Evolutionary conservation across 2,329 filamentous ascomycete genomes (phyloP).

Genomic region (Camillea tinctor): DNA sequence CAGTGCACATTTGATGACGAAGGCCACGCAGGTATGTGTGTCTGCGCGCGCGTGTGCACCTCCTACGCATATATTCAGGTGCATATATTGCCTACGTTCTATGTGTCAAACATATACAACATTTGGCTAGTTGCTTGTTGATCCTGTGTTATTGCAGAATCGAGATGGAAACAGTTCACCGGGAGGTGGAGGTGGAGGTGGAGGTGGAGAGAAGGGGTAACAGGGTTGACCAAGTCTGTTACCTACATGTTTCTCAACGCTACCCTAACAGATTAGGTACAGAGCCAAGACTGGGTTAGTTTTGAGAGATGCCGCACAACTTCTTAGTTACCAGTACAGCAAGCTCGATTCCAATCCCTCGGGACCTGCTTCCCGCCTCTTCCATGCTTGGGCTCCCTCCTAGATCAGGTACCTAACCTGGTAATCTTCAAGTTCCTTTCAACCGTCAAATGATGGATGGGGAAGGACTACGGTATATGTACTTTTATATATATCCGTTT

Average conservation of each 20-base stretch:
- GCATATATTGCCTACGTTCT: background rate
- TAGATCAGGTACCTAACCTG: background rate
- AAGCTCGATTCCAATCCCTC: background rate
- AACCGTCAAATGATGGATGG: too few species aligned
- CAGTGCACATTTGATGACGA: background rate
- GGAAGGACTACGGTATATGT: too few species aligned
- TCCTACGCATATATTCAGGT: background rate
- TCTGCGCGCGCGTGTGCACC: too few species aligned
- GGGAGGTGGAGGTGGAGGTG: too few species aligned
- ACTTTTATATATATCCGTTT: too few species aligned
- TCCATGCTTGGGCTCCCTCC: background rate
- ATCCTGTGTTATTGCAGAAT: background rate
- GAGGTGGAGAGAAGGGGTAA: slow-evolving; percentile 1
- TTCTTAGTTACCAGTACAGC: background rate
- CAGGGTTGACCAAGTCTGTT: background rate
- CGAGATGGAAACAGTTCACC: background rate
- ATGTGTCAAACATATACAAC: background rate
- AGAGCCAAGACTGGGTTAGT: background rate
- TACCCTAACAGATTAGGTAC: background rate
- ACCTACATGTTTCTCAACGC: background rate
- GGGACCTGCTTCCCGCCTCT: background rate
- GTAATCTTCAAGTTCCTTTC: background rate
- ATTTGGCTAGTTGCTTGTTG: background rate
- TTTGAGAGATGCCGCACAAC: background rate
- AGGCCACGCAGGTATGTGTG: background rate